A percentile compares a stretch with the other conserved stretches of the same genome.
These are phyloP conservation scores for Solanum chacoense DNA, from an alignment of 305 asterid species.

Conservation along the genomic window DNA sequence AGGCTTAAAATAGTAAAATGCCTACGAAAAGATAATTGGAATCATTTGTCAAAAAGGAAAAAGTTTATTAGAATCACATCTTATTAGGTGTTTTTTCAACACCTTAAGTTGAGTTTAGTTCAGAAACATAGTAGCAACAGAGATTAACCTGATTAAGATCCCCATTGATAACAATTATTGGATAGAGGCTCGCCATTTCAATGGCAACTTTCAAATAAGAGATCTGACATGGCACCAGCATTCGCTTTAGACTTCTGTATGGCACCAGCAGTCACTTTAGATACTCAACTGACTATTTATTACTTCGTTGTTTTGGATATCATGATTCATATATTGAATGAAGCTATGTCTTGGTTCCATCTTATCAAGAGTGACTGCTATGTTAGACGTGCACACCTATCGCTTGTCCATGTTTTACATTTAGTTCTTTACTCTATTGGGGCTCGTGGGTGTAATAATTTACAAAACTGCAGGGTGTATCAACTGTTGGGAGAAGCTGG, in stretches of 20 bases:
- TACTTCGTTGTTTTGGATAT: not conserved
- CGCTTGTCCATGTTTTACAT: not conserved
- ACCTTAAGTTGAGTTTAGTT: not conserved
- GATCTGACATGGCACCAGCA: not conserved
- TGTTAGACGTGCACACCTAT: not conserved
- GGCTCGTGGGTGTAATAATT: not conserved
- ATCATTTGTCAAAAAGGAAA: not conserved
- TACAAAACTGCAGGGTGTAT: slow-evolving; percentile 55
- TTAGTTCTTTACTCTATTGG: not conserved
- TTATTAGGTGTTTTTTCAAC: not conserved
- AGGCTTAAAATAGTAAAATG: not conserved
- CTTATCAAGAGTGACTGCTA: not conserved
- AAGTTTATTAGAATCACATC: not conserved
- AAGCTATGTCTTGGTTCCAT: not conserved
- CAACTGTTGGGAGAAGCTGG: slow-evolving; percentile 87
- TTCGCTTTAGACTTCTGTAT: not conserved
- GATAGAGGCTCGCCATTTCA: not conserved
- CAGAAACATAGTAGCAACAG: not conserved
- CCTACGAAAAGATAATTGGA: not conserved
- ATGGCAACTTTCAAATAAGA: not conserved
- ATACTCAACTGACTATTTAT: not conserved
- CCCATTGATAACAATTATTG: not conserved
- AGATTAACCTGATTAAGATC: not conserved
- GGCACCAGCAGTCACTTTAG: not conserved
- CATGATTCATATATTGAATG: not conserved